Conservation (phyloP, 2,329 filamentous ascomycete species). For the Sordariomycetes sp. region DNA sequence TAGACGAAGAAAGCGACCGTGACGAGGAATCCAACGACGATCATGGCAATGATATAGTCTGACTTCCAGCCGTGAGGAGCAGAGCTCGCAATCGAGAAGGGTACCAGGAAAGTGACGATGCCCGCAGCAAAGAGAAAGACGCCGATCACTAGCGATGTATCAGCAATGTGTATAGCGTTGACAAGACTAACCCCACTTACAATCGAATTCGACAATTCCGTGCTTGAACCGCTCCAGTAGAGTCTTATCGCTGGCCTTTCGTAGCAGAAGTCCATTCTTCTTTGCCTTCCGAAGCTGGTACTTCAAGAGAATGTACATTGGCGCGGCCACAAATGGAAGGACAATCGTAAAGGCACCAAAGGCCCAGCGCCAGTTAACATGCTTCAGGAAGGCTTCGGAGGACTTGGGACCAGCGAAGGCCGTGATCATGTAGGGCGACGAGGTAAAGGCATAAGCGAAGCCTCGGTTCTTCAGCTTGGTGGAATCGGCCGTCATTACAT, state of each 20-base stretch:
- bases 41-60: conserved; percentile 49
- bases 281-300: conserved; percentile 48
- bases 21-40: conserved; percentile 48
- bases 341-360: conserved; percentile 55
- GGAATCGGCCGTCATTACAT: conserved; percentile 58
- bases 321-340: conserved; percentile 40
- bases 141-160: conserved; percentile 28
- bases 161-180: not conserved
- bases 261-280: conserved; percentile 31
- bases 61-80: conserved; percentile 42
- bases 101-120: conserved; percentile 52
- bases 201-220: conserved; percentile 49
- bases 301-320: conserved; percentile 44
- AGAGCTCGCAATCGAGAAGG: conserved; percentile 46
- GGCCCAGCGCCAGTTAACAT: conserved; percentile 26
- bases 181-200: too few relatives aligned
- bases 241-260: conserved; percentile 31
- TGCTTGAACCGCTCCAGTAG: conserved; percentile 35
- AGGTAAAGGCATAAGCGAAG: conserved; percentile 27
- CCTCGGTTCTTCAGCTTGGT: conserved; percentile 28
- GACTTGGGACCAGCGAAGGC: conserved; percentile 27
- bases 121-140: conserved; percentile 48
- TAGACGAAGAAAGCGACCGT: conserved; percentile 46
- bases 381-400: conserved; percentile 16
- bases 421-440: conserved; percentile 35